phyloP scores from a whole-genome alignment of 2,329 filamentous ascomycete genomes.

The Atkinsonella texensis region DNA sequence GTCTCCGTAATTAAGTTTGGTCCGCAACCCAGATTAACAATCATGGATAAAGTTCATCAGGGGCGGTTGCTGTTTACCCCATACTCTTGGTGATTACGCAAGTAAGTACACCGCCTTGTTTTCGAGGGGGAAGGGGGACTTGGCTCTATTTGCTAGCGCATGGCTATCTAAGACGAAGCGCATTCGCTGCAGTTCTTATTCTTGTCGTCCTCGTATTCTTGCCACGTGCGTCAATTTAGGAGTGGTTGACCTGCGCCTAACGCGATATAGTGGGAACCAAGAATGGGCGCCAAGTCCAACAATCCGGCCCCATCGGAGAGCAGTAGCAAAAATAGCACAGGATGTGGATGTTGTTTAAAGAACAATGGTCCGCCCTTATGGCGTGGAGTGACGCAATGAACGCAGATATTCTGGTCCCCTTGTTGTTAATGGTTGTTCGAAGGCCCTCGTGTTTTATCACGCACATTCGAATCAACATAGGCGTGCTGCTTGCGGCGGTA shows the following conservation, averaged over 20 bases:
- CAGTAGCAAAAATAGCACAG: slow-evolving; percentile 6
- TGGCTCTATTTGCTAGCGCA: not conserved
- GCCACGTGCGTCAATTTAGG: not conserved
- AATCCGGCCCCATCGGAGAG: not conserved
- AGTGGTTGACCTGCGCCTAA: not conserved
- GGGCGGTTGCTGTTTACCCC: not conserved
- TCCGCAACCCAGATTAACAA: not conserved
- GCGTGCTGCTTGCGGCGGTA: no score
- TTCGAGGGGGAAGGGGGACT: not conserved
- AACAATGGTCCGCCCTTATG: not conserved
- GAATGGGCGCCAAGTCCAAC: not conserved
- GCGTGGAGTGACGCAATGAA: not conserved
- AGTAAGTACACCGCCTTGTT: not conserved
- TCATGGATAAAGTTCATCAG: not conserved
- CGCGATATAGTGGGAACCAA: not conserved
- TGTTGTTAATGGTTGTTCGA: not conserved
- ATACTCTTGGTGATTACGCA: not conserved
- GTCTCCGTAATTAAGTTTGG: not conserved
- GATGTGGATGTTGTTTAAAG: not conserved
- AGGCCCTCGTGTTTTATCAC: no score
- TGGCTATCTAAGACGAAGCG: not conserved
- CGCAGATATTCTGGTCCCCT: not conserved
- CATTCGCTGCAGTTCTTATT: not conserved
- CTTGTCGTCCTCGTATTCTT: not conserved
- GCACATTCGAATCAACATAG: no score